Conservation (phyloP, 1,284 basidiomycete genomes). For the Ceratobasidium sp. region DNA sequence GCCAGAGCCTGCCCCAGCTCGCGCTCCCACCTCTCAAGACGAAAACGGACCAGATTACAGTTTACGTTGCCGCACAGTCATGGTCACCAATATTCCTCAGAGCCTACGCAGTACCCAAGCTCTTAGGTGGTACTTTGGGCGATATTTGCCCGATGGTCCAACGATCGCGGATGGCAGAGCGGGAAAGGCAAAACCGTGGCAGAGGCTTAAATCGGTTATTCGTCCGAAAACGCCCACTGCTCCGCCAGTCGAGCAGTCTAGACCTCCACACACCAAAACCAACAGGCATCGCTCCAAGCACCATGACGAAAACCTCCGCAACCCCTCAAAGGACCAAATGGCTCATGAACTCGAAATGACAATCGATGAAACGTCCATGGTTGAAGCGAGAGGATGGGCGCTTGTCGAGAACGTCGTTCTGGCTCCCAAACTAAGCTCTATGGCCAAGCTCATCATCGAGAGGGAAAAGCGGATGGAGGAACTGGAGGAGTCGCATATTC, state of each 20-base stretch:
- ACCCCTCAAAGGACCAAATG: too few relatives aligned
- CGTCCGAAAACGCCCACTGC: not conserved
- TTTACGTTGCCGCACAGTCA: constrained; percentile 71
- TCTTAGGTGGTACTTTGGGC: constrained; percentile 75
- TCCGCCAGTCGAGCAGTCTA: constrained; percentile 40
- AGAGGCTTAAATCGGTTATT: constrained; percentile 17
- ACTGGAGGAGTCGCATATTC: constrained; percentile 87
- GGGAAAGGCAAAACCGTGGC: constrained; percentile 7
- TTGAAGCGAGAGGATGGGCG: constrained; percentile 50
- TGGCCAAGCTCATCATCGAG: constrained; percentile 76
- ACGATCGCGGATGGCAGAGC: not conserved
- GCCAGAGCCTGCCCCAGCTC: constrained; percentile 20
- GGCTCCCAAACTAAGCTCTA: constrained; percentile 80
- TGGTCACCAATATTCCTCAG: constrained; percentile 84
- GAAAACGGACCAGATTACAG: constrained; percentile 42
- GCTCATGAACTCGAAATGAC: constrained; percentile 24
- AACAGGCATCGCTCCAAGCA: too few relatives aligned
- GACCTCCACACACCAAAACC: constrained; percentile 21
- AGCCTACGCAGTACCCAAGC: constrained; percentile 72
- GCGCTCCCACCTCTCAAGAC: not conserved
- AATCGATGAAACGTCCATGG: constrained; percentile 29
- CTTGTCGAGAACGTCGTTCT: constrained; percentile 71
- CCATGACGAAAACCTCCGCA: too few relatives aligned
- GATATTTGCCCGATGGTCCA: constrained; percentile 25
- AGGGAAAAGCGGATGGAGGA: constrained; percentile 75